phyloP scores from a whole-genome alignment of 306 rosid species.

The Inga leiocalycina region DNA sequence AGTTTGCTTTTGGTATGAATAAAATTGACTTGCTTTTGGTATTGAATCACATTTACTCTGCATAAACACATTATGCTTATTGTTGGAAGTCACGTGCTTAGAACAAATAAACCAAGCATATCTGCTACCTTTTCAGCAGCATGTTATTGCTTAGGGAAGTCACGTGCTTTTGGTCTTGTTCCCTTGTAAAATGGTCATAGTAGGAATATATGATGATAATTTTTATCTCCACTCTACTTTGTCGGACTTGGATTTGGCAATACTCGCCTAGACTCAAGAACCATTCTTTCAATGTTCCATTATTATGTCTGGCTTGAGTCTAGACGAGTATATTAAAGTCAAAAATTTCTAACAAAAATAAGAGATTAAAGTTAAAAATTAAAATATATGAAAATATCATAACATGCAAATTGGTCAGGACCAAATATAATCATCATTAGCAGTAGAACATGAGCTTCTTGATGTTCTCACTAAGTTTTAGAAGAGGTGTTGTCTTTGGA shows the following conservation, averaged over 20 bases:
- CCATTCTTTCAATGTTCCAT: neutral
- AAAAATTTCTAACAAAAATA: neutral
- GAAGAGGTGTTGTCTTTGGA: slow-evolving; percentile 76
- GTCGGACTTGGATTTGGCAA: neutral
- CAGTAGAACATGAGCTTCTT: slow-evolving; percentile 96
- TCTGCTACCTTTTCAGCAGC: too few species aligned
- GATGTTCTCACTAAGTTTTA: slow-evolving; percentile 84
- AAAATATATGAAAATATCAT: neutral
- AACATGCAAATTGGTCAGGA: slow-evolving; percentile 21
- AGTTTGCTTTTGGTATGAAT: too few species aligned
- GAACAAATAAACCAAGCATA: too few species aligned
- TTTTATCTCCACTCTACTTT: too few species aligned
- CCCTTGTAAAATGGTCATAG: too few species aligned
- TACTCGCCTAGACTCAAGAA: neutral
- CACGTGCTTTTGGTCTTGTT: too few species aligned
- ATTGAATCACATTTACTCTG: too few species aligned
- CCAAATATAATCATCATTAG: slow-evolving; percentile 39
- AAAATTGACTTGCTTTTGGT: too few species aligned
- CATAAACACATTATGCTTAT: too few species aligned
- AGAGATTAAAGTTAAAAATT: neutral
- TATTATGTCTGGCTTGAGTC: neutral
- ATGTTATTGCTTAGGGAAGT: too few species aligned
- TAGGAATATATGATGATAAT: too few species aligned
- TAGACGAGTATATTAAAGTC: neutral
- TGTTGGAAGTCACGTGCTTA: too few species aligned